A percentile compares a stretch with the other conserved stretches of the same genome.
Conservation (phyloP, 73 alveolate species). For the Blepharisma stoltei region DNA sequence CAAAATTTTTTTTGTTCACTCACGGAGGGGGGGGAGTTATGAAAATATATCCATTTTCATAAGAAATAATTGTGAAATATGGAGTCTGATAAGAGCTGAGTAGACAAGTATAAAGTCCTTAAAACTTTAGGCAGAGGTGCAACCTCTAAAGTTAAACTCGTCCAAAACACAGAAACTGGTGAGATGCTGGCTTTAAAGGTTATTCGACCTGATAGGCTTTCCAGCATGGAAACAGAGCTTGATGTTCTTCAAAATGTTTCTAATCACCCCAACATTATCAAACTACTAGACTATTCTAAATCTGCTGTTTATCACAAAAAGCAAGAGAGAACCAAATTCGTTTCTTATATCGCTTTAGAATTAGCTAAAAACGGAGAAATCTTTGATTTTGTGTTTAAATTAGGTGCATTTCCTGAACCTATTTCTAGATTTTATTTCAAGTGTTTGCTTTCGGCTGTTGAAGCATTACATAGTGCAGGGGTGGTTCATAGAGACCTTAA, state of each 20-base stretch:
- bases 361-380: constrained; percentile 25
- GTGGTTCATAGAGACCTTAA: constrained; percentile 33
- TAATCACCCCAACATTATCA: constrained; percentile 25
- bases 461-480: constrained; percentile 36
- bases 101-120: neutral
- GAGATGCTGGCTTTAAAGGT: constrained; percentile 19
- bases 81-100: neutral
- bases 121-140: constrained; percentile 25
- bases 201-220: neutral
- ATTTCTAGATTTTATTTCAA: constrained; percentile 7
- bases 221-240: neutral
- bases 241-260: neutral
- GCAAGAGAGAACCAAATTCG: neutral
- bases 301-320: neutral
- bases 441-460: constrained; percentile 36
- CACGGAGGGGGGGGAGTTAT: no score
- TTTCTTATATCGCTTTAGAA: constrained; percentile 26
- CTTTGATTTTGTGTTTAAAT: constrained; percentile 24
- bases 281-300: neutral
- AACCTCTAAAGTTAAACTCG: constrained; percentile 25
- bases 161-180: constrained; percentile 5
- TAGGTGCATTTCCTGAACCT: constrained; percentile 27
- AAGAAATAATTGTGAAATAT: no score
- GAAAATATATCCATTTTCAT: no score
- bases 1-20: no score